A percentile compares a stretch with the other conserved stretches of the same genome.
Conservation (phyloP, 345 rosid species). For the Salix viminalis region DNA sequence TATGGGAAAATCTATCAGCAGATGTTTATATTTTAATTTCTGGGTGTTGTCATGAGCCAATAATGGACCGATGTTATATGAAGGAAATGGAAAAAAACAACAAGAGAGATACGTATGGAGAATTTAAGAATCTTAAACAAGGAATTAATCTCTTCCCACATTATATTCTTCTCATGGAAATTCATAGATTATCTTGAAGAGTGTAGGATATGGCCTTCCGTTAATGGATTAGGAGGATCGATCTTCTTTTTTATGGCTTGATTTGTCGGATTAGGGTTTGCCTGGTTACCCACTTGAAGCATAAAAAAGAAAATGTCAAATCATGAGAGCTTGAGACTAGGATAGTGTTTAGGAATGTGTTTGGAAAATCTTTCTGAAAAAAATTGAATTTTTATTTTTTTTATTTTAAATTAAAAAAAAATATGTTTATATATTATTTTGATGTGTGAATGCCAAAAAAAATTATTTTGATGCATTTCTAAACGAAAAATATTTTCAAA, state of each 20-base stretch:
- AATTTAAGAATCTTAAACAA: background rate
- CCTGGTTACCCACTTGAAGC: background rate
- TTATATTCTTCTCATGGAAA: constrained; percentile 2
- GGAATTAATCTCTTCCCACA: background rate
- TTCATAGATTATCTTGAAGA: background rate
- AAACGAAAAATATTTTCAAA: no score
- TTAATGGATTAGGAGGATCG: constrained; percentile 9
- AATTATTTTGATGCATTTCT: no score
- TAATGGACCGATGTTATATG: background rate
- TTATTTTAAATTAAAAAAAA: no score
- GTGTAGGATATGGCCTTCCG: background rate
- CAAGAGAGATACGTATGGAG: background rate
- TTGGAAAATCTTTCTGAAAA: no score
- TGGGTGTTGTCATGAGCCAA: background rate
- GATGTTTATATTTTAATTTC: background rate
- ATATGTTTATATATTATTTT: no score
- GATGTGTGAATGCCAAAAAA: no score
- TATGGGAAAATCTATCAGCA: background rate
- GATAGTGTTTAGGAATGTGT: no score
- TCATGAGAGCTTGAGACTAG: no score
- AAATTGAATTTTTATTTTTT: no score
- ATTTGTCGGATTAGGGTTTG: background rate
- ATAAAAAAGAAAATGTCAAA: background rate
- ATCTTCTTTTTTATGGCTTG: background rate
- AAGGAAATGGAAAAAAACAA: constrained; percentile 7